Conservation (phyloP, 2,329 filamentous ascomycete species). For the Penicillium sp. region DNA sequence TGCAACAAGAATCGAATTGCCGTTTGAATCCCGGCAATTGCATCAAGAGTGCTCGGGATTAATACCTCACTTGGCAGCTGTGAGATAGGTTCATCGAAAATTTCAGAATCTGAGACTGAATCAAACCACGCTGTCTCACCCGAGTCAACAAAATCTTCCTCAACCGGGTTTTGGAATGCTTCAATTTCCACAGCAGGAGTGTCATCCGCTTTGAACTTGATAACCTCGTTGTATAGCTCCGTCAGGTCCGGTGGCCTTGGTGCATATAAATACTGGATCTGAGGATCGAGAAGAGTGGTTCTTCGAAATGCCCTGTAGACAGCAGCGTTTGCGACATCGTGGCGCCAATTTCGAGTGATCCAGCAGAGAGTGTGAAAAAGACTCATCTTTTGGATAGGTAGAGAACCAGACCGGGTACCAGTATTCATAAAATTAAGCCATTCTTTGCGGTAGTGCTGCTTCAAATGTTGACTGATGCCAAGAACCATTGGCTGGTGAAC, state of each 20-base stretch:
- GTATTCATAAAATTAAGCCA: conserved; percentile 2
- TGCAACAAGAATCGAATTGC: conserved; percentile 7
- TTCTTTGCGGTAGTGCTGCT: conserved; percentile 9
- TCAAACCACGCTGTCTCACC: conserved; percentile 1
- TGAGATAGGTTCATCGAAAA: conserved; percentile 5
- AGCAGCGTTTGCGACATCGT: conserved; percentile 3
- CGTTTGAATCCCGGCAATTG: conserved; percentile 4
- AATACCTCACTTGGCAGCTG: neutral
- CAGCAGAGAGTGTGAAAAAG: conserved; percentile 7
- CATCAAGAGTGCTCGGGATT: conserved; percentile 1
- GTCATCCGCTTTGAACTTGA: neutral
- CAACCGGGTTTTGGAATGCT: conserved; percentile 3
- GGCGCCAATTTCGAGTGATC: conserved; percentile 8
- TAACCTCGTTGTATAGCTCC: conserved; percentile 3
- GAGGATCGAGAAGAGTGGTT: conserved; percentile 5
- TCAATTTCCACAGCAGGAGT: conserved; percentile 1
- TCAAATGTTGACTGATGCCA: conserved; percentile 10
- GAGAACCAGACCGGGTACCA: neutral
- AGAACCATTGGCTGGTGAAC: conserved; percentile 11
- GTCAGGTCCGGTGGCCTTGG: conserved; percentile 4
- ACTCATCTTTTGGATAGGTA: conserved; percentile 4
- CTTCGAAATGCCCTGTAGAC: conserved; percentile 9
- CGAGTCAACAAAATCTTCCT: conserved; percentile 2
- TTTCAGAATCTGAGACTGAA: neutral
- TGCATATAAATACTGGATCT: conserved; percentile 1